phyloP scores from a whole-genome alignment of 2,329 filamentous ascomycete species.

The Paracoccidioides brasiliensis region DNA sequence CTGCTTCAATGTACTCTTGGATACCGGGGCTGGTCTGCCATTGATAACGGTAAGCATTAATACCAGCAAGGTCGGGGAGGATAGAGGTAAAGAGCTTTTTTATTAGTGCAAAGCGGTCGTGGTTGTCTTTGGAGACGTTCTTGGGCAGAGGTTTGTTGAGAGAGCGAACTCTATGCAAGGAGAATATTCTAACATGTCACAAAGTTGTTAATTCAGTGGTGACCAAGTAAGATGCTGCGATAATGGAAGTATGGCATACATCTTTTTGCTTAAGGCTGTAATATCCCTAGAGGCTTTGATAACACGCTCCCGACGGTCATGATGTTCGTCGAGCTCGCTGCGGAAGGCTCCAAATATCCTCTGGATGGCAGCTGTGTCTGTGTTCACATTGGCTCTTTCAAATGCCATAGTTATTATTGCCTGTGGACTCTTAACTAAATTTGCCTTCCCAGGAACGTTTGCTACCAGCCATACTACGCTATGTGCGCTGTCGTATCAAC shows the following conservation, averaged over 20 bases:
- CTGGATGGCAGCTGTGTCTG: slow-evolving; percentile 33
- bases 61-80: slow-evolving; percentile 57
- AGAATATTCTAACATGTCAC: slow-evolving; percentile 52
- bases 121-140: slow-evolving; percentile 57
- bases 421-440: slow-evolving; percentile 12
- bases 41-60: slow-evolving; percentile 74
- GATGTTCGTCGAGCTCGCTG: slow-evolving; percentile 80
- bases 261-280: slow-evolving; percentile 91
- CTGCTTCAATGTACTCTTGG: slow-evolving; percentile 88
- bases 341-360: slow-evolving; percentile 78
- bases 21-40: slow-evolving; percentile 64
- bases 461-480: slow-evolving; percentile 24
- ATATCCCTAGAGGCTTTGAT: slow-evolving; percentile 88
- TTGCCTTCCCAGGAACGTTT: slow-evolving; percentile 30
- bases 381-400: not conserved
- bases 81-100: slow-evolving; percentile 53
- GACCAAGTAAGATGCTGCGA: not conserved
- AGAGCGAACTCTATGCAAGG: slow-evolving; percentile 47
- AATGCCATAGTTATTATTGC: not conserved
- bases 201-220: slow-evolving; percentile 11
- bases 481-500: not conserved
- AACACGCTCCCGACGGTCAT: slow-evolving; percentile 79
- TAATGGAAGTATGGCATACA: slow-evolving; percentile 43
- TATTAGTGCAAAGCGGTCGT: slow-evolving; percentile 58
- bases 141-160: slow-evolving; percentile 43